Conservation (phyloP, 2,329 filamentous ascomycete species). For the Magnaporthales sp. region DNA sequence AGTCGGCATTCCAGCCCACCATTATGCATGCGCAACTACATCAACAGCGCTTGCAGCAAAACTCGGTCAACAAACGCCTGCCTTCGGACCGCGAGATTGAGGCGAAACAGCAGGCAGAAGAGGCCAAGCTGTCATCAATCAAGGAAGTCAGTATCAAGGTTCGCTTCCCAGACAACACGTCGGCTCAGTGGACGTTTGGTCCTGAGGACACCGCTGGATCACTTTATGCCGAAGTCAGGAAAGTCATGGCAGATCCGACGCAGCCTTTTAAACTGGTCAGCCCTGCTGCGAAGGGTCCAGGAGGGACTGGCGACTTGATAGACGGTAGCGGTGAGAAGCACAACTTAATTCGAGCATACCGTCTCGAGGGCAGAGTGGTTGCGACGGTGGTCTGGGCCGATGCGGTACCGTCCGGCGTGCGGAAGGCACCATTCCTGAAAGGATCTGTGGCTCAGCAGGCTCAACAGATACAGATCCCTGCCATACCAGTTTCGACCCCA, state of each 20-base stretch:
- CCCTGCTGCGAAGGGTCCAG: slow-evolving; percentile 36
- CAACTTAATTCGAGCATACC: slow-evolving; percentile 63
- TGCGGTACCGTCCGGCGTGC: slow-evolving; percentile 44
- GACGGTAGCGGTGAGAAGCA: slow-evolving; percentile 37
- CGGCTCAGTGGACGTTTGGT: slow-evolving; percentile 63
- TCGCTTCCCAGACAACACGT: slow-evolving; percentile 80
- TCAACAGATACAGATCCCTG: slow-evolving; percentile 56
- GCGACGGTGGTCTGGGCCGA: slow-evolving; percentile 71
- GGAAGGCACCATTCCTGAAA: slow-evolving; percentile 52
- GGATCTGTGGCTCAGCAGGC: slow-evolving; percentile 50
- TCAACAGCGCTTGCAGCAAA: slow-evolving; percentile 56
- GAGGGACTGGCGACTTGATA: slow-evolving; percentile 26
- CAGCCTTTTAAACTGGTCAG: slow-evolving; percentile 67
- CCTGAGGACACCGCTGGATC: slow-evolving; percentile 59
- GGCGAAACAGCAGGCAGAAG: slow-evolving; percentile 56
- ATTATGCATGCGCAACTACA: slow-evolving; percentile 68
- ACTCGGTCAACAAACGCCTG: slow-evolving; percentile 65
- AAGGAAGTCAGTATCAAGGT: slow-evolving; percentile 67
- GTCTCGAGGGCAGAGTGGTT: slow-evolving; percentile 61
- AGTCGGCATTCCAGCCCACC: slow-evolving; percentile 68
- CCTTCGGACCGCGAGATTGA: slow-evolving; percentile 76
- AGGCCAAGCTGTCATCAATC: slow-evolving; percentile 56
- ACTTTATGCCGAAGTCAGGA: slow-evolving; percentile 67
- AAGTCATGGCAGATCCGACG: slow-evolving; percentile 55
- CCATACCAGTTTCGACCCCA: slow-evolving; percentile 32